A percentile compares a stretch with the other conserved stretches of the same genome.
Conservation (phyloP, 2,329 filamentous ascomycete genomes). For the Fusarium sp. region DNA sequence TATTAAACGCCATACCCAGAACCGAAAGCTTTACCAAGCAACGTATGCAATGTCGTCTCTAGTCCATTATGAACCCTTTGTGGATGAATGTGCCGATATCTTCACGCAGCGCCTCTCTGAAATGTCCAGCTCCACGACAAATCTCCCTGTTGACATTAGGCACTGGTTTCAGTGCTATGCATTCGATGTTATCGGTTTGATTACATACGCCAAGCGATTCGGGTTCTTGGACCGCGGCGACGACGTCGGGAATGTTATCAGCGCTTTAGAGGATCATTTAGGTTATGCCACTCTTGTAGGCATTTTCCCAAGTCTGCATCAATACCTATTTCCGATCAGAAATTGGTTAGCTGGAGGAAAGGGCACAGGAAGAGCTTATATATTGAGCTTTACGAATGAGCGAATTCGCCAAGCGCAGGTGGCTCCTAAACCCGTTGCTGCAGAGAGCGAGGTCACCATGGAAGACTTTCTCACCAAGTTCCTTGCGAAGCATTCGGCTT, state of each 20-base stretch:
- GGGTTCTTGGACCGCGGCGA: conserved; percentile 25
- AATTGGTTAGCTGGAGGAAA: conserved; percentile 14
- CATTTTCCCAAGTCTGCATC: conserved; percentile 4
- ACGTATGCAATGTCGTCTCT: conserved; percentile 34
- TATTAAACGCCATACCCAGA: background rate
- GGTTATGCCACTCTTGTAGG: conserved; percentile 7
- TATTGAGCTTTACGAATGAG: conserved; percentile 21
- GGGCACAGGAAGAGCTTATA: conserved; percentile 13
- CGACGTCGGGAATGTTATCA: conserved; percentile 17
- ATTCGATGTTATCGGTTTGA: conserved; percentile 26
- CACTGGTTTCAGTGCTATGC: conserved; percentile 36
- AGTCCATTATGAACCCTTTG: conserved; percentile 19
- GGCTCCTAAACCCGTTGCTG: background rate
- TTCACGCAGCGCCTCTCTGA: conserved; percentile 11
- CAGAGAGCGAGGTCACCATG: conserved; percentile 2
- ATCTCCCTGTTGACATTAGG: background rate
- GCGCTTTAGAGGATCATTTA: conserved; percentile 11
- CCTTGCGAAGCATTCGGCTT: conserved; percentile 24
- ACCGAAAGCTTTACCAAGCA: conserved; percentile 21
- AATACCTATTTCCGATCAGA: background rate
- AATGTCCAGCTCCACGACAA: background rate
- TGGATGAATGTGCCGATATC: conserved; percentile 22
- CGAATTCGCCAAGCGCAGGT: conserved; percentile 6
- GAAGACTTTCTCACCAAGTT: conserved; percentile 42
- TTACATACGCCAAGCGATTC: conserved; percentile 26